Base-by-base conservation (phyloP, 208 protist species). In the Crithidia acanthocephali region DNA sequence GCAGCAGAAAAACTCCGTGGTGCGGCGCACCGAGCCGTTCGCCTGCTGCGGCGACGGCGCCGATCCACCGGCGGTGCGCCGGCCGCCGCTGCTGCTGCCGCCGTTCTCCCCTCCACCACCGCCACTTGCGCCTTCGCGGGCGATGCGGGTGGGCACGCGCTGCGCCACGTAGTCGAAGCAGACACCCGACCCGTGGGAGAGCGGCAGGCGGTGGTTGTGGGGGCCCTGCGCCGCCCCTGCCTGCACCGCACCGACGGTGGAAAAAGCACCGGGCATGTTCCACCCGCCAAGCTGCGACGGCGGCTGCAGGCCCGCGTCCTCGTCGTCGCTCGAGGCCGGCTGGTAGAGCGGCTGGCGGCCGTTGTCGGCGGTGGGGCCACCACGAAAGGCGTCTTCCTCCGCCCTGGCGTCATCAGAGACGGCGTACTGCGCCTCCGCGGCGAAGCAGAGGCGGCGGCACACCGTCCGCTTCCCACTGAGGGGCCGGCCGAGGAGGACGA, bases 1-100 rank as follows among this genome's bases (percentile, higher is more conserved):
- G 66, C 92, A 96, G 74, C 89, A 94, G 64, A 91, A 96, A 51
- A 93, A 94, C 69, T 94, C 92, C 11, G 82, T 83, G 5, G 79
- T 77, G 30, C 78, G 74, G 23, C 76, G 56, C 35, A 72, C 51
- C 37, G 72, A 56, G n/a, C 69, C 69, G 32, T 13, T 11, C 5
- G 48, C 30, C 35, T 16, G 28, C n/a, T 48, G 44, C 16, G 35
- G 35, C 35, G 35, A 40, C 8, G 3, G 13, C 18, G 13, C 44
- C 4, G 44, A 3, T n/a, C 61, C 70, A 18, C 56, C 52, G 10
- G 37, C 18, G 68, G 57, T 13, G 4, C 62, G 50, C 11, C 20
- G 18, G 4, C 66, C 64, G 2, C 72, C 48, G 23, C 59, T 52
- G 59, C 20, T 23, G 1, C n/a, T 4, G 25, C 33, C 27, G 23